These are phyloP conservation scores for Harrya chromipes DNA, from an alignment of 768 basidiomycete species.

Conservation along the genomic window DNA sequence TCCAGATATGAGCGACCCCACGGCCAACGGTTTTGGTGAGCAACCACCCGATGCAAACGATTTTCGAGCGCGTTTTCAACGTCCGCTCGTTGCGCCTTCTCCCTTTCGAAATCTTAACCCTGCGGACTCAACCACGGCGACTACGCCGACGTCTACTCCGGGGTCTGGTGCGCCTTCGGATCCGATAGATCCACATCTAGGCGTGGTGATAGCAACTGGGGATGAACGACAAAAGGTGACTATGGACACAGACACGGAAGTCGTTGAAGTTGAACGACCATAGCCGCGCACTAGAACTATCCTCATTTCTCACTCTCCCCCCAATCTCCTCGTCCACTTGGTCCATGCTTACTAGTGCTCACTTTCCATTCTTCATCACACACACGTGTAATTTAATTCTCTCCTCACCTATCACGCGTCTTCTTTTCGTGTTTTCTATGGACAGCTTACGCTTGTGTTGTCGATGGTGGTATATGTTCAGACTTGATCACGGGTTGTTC, in stretches of 20 bases:
- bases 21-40: conserved; percentile 25
- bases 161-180: conserved; percentile 33
- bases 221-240: conserved; percentile 26
- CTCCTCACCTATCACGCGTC: not conserved
- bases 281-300: conserved; percentile 2
- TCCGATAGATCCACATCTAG: conserved; percentile 32
- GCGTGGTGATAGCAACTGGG: conserved; percentile 21
- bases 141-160: conserved; percentile 34
- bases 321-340: not conserved
- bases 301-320: not conserved
- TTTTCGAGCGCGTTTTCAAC: conserved; percentile 65
- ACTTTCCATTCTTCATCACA: not conserved
- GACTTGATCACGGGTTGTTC: no score
- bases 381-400: conserved; percentile 19
- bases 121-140: conserved; percentile 28
- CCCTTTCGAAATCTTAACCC: conserved; percentile 47
- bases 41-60: conserved; percentile 42
- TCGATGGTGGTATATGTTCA: no score
- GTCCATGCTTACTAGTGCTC: no score
- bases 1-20: conserved; percentile 32
- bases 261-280: conserved; percentile 15
- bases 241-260: conserved; percentile 27
- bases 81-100: conserved; percentile 52
- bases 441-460: not conserved
- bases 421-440: not conserved